Conservation (phyloP, 768 basidiomycete species). For the Collybia nuda region DNA sequence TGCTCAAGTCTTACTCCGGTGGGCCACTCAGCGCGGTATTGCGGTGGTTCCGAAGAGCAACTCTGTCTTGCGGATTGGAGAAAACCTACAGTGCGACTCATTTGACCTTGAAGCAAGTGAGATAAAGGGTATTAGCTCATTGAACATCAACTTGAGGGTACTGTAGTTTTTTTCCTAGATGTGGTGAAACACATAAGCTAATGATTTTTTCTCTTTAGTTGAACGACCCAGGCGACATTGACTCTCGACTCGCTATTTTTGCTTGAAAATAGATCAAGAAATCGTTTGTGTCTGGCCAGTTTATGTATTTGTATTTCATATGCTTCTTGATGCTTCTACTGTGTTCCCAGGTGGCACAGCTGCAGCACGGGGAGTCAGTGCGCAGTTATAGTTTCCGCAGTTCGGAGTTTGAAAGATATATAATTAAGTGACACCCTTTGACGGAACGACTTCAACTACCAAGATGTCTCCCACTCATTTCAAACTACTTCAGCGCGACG, state of each 20-base stretch:
- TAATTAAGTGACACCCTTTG: conserved; percentile 1
- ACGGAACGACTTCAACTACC: conserved; percentile 4
- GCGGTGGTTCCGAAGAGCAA: conserved; percentile 78
- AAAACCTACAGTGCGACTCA: conserved; percentile 44
- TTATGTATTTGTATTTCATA: not conserved
- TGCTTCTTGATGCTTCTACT: not conserved
- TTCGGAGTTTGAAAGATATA: conserved; percentile 17
- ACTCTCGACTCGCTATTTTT: conserved; percentile 67
- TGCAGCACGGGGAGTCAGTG: not conserved
- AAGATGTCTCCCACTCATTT: conserved; percentile 54
- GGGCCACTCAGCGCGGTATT: conserved; percentile 75
- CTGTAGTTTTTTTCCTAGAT: conserved; percentile 18
- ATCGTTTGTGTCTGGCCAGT: no score
- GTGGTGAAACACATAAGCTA: not conserved
- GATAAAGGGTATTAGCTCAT: conserved; percentile 49
- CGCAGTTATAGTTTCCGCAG: conserved; percentile 14
- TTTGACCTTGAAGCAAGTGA: conserved; percentile 59
- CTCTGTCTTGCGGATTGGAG: conserved; percentile 38
- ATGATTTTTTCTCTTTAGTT: conserved; percentile 37
- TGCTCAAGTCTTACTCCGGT: conserved; percentile 75
- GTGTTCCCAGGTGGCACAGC: not conserved
- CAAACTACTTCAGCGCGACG: conserved; percentile 62
- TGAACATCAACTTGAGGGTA: conserved; percentile 68
- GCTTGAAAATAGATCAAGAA: conserved; percentile 38
- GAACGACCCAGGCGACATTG: conserved; percentile 71